These are phyloP conservation scores for Malassezia restricta DNA, from an alignment of 1,284 basidiomycete genomes.

Conservation along the genomic window DNA sequence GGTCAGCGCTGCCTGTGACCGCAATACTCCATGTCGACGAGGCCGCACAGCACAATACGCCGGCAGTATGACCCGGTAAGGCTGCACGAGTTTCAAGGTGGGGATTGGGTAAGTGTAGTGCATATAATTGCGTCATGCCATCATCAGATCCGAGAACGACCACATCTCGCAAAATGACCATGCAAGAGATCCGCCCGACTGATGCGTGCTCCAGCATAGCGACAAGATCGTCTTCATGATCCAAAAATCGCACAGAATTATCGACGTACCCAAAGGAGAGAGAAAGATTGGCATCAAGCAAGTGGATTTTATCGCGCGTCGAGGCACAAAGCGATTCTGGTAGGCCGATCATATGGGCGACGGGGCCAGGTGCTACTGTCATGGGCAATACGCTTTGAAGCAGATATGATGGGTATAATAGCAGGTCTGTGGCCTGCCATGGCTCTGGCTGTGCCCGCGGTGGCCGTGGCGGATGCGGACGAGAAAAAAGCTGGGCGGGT, in stretches of 20 bases:
- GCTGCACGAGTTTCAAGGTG: slow-evolving; percentile 1
- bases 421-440: slow-evolving; percentile 52
- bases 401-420: slow-evolving; percentile 55
- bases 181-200: slow-evolving; percentile 47
- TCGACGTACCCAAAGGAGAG: slow-evolving; percentile 57
- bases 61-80: slow-evolving; percentile 17
- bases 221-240: slow-evolving; percentile 51
- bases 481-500: slow-evolving; percentile 58
- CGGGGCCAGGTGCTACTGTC: neutral
- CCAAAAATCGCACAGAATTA: slow-evolving; percentile 52
- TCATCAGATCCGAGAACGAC: slow-evolving; percentile 45
- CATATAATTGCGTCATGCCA: slow-evolving; percentile 14
- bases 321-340: slow-evolving; percentile 59
- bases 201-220: slow-evolving; percentile 50
- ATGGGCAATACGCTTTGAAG: slow-evolving; percentile 26
- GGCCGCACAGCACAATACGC: slow-evolving; percentile 60
- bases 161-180: slow-evolving; percentile 58
- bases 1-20: slow-evolving; percentile 72
- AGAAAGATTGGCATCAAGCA: slow-evolving; percentile 55
- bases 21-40: slow-evolving; percentile 71
- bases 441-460: neutral
- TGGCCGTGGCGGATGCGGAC: slow-evolving; percentile 61
- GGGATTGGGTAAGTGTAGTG: slow-evolving; percentile 15
- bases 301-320: slow-evolving; percentile 53
- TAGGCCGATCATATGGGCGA: slow-evolving; percentile 48